Evolutionary conservation across 2,329 filamentous ascomycete genomes (phyloP), one percentile per base, ranked within the genome.

Genomic region (Exophiala alcalophila): DNA sequence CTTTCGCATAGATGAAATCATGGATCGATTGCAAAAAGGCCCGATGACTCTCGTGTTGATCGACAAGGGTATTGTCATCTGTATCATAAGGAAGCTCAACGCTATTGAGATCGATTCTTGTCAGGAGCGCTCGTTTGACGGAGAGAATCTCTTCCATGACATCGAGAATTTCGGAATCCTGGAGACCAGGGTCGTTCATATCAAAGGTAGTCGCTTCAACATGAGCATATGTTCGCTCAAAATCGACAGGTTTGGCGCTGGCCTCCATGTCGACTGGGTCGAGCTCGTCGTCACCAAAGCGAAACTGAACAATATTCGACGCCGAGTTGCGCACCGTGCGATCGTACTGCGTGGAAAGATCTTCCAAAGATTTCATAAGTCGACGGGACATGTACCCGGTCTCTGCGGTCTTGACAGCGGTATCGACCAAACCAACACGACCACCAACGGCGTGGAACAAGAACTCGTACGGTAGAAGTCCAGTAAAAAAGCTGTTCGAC

Each of bases 191-290:
- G 41, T 95, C 89, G 0, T 74, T 68, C 52, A 94, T 91, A 57
- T 84, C 75, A 76, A 86, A 92, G 0, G 89, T 96, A 4, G 67
- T 82, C 67, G 73, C 88, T 47, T 82, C 72, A 2, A 78, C 72
- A 60, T 97, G 91, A 12, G 81, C 88, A 73, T 88, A 97, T 0
- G 91, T 96, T 32, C 91, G 81, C 38, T 86, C 81, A 60, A 97
- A 96, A 59, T 96, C 79, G 36, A 98, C 92, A 4, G 92, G 92
- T 57, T 86, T 87, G 5, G 88, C 91, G 50, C 84, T 83, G 29
- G 89, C 92, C 65, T 98, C 92, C 91, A 98, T 98, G 61, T 97
- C 90, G 14, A 96, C 85, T 1, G 92, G 92, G 63, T 98, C 92
- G 21, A 98, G 73, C 52, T 91, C 90, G 60, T 98, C 92, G 21